phyloP scores from a whole-genome alignment of 176 grass and related monocot species.

The Themeda triandra region DNA sequence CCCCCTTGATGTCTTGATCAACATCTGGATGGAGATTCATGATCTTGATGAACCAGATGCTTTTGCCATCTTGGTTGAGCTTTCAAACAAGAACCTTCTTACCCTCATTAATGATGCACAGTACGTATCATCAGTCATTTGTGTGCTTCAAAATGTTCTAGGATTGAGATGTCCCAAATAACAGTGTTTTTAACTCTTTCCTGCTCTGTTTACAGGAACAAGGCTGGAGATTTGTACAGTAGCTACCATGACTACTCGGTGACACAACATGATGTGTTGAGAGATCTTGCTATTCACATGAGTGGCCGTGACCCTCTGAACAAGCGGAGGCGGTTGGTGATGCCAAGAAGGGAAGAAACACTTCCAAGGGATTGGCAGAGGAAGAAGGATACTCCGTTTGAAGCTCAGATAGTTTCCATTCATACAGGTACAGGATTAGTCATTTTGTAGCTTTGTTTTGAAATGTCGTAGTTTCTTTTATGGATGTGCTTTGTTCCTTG shows the following conservation, averaged over 20 bases:
- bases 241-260: constrained; percentile 81
- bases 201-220: constrained; percentile 53
- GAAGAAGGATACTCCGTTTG: constrained; percentile 60
- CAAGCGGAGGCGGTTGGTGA: constrained; percentile 59
- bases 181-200: constrained; percentile 4
- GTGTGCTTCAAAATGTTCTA: constrained; percentile 13
- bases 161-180: not conserved
- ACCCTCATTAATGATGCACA: constrained; percentile 92
- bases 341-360: constrained; percentile 84
- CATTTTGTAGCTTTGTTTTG: not conserved
- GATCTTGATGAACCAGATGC: constrained; percentile 91
- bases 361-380: constrained; percentile 85
- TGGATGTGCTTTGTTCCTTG: not conserved
- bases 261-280: constrained; percentile 93
- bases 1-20: constrained; percentile 84
- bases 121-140: constrained; percentile 43
- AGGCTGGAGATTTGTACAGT: constrained; percentile 87
- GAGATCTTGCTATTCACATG: constrained; percentile 91
- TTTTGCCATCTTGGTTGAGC: constrained; percentile 77
- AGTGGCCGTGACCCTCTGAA: constrained; percentile 56
- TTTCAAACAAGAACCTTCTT: constrained; percentile 85
- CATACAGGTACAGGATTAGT: constrained; percentile 65
- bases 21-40: constrained; percentile 97
- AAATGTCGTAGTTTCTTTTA: not conserved
- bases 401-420: constrained; percentile 96